These are phyloP conservation scores for Camellia sinensis DNA, from an alignment of 148 eudicot genomes.

Conservation along the genomic window DNA sequence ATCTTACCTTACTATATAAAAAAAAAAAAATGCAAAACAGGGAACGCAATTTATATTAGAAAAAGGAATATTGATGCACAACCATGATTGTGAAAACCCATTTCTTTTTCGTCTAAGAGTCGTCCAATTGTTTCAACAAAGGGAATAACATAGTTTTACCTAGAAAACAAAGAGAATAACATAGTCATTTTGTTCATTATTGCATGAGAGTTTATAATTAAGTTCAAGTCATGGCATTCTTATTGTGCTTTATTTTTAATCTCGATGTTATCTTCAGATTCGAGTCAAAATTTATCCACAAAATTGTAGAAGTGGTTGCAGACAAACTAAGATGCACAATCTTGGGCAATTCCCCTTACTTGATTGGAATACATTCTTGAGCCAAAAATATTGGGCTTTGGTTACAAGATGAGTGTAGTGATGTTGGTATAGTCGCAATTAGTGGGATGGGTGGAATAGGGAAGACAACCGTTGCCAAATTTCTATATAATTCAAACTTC, in stretches of 20 bases:
- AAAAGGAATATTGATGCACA: too few species aligned
- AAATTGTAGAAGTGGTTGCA: background rate
- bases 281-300: background rate
- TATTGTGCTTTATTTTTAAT: background rate
- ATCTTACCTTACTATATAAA: too few species aligned
- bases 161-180: too few species aligned
- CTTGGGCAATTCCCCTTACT: background rate
- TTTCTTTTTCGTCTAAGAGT: too few species aligned
- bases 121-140: too few species aligned
- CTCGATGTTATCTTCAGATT: background rate
- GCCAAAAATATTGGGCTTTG: background rate
- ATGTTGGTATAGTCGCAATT: background rate
- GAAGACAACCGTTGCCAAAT: constrained; percentile 1
- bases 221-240: background rate
- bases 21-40: too few species aligned
- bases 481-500: background rate
- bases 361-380: background rate
- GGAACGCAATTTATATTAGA: too few species aligned
- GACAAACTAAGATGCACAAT: background rate
- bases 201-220: too few species aligned
- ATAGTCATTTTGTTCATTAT: too few species aligned
- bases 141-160: too few species aligned
- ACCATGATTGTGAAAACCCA: too few species aligned
- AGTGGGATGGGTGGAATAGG: constrained; percentile 3
- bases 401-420: background rate